Base-by-base conservation (phyloP, 352 stramenopile species). In the Globisporangium alternatum region DNA sequence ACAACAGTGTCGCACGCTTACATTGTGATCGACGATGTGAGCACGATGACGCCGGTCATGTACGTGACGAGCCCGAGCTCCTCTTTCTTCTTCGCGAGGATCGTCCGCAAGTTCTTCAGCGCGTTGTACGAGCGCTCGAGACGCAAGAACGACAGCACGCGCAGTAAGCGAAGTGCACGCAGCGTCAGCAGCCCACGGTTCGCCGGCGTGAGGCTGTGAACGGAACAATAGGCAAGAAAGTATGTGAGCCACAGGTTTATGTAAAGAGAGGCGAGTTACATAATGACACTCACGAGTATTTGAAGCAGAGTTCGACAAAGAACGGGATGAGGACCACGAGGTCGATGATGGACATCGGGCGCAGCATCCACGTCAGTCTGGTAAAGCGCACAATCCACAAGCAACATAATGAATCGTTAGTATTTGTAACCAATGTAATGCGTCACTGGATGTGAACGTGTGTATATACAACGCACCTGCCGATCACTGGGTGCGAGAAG, bases 21-120 rank as follows among this genome's bases (percentile, higher is more conserved):
- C 83, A 95, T 95, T 4, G 81, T 93, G n/a, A 86, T 95, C 8
- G 86, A 91, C 10, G 76, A 88, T 1, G 79, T 90, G 13, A 95
- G 65, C n/a, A 95, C 76, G 28, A 93, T 78, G 41, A 95, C 77
- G 3, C 76, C 82, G 2, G 85, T 93, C 37, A 95, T 70, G 56
- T 95, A 95, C 55, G 77, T 91, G 3, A 95, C 83, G 35, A 93
- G 80, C 56, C 68, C 82, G 17, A 95, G 78, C 56, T 95, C 84
- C 54, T 91, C 75, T 37, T 85, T 81, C 69, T 95, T 93, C 37
- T 81, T 64, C 9, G 76, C 58, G 22, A 93, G 90, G 56, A 95
- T 88, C 41, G 86, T 82, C 19, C 81, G 78, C 28, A 95, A 47
- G 56, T 88, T 89, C 67, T 90, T 91, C 56, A 93, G 76, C 8